A percentile compares a stretch with the other conserved stretches of the same genome.
phyloP scores from a whole-genome alignment of 495 filamentous ascomycete species.

The Clohesyomyces aquaticus region DNA sequence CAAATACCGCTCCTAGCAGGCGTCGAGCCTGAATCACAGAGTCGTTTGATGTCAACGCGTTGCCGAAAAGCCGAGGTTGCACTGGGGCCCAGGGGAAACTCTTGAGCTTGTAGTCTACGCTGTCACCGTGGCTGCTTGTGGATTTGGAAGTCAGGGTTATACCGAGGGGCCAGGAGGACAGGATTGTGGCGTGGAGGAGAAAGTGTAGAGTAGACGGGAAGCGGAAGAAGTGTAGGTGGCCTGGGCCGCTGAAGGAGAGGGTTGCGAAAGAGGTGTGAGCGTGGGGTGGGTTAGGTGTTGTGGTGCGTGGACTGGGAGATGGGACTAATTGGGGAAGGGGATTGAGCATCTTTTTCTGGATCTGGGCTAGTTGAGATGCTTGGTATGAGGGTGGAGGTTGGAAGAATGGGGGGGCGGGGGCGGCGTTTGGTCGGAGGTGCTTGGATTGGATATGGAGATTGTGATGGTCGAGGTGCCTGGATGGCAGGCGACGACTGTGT shows the following conservation, averaged over 20 bases:
- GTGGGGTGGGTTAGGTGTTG: background rate
- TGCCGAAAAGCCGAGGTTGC: background rate
- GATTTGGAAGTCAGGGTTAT: constrained; percentile 12
- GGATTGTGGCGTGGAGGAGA: constrained; percentile 15
- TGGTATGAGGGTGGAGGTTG: constrained; percentile 1
- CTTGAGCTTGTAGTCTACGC: constrained; percentile 12
- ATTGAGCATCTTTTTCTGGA: background rate
- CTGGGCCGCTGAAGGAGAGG: constrained; percentile 5
- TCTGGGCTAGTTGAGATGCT: background rate
- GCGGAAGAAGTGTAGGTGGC: constrained; percentile 8
- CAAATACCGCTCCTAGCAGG: constrained; percentile 1
- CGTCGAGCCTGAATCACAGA: background rate
- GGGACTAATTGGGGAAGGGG: background rate
- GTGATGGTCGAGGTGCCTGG: too few relatives aligned
- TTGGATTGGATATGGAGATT: background rate
- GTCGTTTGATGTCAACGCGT: background rate
- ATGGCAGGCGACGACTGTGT: too few relatives aligned
- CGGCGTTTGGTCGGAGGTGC: background rate
- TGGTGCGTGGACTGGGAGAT: background rate
- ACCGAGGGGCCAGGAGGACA: constrained; percentile 17
- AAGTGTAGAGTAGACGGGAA: constrained; percentile 1
- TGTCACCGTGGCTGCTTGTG: background rate
- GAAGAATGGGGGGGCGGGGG: too few relatives aligned
- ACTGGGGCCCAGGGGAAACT: constrained; percentile 11
- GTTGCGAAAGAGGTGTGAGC: constrained; percentile 11